phyloP scores from a whole-genome alignment of 495 filamentous ascomycete species.

The Hypoxylon cercidicola region DNA sequence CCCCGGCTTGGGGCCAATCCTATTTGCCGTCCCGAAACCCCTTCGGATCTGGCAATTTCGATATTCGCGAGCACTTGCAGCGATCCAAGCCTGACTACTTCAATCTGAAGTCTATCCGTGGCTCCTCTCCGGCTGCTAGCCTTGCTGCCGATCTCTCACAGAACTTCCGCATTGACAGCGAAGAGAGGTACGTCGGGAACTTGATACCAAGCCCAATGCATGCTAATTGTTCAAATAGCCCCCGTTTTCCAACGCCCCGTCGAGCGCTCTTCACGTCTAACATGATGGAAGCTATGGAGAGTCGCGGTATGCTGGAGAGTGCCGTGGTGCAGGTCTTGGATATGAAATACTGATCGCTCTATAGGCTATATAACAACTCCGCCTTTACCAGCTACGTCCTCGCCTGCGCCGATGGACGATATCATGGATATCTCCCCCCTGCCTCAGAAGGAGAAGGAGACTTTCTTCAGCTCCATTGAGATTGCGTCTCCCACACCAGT shows the following conservation, averaged over 20 bases:
- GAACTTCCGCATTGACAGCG: constrained; percentile 87
- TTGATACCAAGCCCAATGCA: constrained; percentile 17
- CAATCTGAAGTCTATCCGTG: constrained; percentile 74
- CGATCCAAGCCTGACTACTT: constrained; percentile 75
- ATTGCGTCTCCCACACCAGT: constrained; percentile 74
- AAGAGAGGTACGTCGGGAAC: constrained; percentile 75
- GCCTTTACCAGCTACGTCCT: constrained; percentile 82
- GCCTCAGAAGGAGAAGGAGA: constrained; percentile 88
- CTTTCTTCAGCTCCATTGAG: constrained; percentile 71
- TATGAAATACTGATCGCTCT: constrained; percentile 21
- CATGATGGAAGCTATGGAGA: constrained; percentile 72
- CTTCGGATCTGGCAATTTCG: constrained; percentile 70
- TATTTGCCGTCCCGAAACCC: constrained; percentile 61
- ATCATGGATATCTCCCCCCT: constrained; percentile 95
- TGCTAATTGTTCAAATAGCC: constrained; percentile 66
- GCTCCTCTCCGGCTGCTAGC: constrained; percentile 89
- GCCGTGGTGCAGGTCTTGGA: constrained; percentile 8
- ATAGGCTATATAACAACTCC: constrained; percentile 83
- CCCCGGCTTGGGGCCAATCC: constrained; percentile 58
- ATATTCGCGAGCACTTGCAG: constrained; percentile 71
- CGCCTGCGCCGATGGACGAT: constrained; percentile 75
- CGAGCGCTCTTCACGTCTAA: constrained; percentile 91
- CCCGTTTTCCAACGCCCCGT: constrained; percentile 88
- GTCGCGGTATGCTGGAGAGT: constrained; percentile 70
- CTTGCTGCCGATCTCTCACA: constrained; percentile 93